Evolutionary conservation across 1,284 basidiomycete genomes (phyloP).

Genomic region (Ceratobasidium sp.): DNA sequence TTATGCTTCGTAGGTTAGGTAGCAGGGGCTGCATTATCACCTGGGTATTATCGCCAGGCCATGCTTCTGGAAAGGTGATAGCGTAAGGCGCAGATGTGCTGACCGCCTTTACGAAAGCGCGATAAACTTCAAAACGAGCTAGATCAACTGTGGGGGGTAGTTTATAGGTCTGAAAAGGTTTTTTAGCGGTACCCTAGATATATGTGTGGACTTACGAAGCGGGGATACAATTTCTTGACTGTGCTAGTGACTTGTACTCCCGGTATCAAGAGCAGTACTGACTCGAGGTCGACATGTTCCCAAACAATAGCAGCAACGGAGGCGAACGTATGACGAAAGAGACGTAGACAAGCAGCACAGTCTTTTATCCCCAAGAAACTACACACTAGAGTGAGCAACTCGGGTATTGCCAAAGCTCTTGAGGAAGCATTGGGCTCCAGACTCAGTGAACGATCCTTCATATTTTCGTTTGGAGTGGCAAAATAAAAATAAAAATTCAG

Average conservation of each 20-base stretch:
- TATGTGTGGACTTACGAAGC: too few species aligned
- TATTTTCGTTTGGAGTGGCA: too few species aligned
- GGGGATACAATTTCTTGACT: neutral
- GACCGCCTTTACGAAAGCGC: neutral
- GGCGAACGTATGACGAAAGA: neutral
- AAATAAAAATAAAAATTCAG: too few species aligned
- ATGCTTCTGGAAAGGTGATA: neutral
- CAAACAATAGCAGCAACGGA: neutral
- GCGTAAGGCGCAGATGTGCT: neutral
- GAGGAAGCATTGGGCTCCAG: neutral
- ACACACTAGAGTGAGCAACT: neutral
- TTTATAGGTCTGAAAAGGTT: neutral
- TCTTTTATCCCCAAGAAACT: neutral
- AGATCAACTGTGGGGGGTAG: neutral
- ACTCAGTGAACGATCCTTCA: too few species aligned
- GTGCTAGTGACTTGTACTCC: neutral
- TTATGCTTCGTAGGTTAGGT: neutral
- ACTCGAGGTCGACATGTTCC: conserved; percentile 9
- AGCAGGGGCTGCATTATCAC: neutral
- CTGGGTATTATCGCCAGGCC: neutral
- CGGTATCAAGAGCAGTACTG: neutral
- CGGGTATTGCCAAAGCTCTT: neutral
- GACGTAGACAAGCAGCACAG: neutral
- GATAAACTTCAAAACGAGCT: neutral
- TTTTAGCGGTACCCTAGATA: too few species aligned